Evolutionary conservation across 2,329 filamentous ascomycete species (phyloP).

Genomic region (Aspergillus carbonarius): DNA sequence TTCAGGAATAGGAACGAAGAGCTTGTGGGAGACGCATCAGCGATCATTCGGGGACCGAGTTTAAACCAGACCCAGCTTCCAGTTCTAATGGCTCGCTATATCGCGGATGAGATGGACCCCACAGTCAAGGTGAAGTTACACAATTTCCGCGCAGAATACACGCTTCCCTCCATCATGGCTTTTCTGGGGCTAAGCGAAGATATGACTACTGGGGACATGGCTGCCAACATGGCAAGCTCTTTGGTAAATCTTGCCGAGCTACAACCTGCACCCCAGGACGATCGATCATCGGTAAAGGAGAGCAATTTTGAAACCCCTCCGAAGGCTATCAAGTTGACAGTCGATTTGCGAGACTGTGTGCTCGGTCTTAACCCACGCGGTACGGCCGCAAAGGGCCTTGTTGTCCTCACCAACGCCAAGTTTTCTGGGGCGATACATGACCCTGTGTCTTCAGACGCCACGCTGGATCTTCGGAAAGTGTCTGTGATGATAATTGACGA

Average conservation of each 20-base stretch:
- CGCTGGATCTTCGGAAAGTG: slow-evolving; percentile 72
- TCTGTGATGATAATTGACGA: slow-evolving; percentile 83
- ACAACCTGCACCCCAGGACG: slow-evolving; percentile 25
- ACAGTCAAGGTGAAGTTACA: slow-evolving; percentile 83
- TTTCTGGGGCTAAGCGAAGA: slow-evolving; percentile 69
- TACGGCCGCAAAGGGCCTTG: slow-evolving; percentile 69
- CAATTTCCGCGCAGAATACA: slow-evolving; percentile 84
- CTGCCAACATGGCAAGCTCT: slow-evolving; percentile 73
- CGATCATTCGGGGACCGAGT: slow-evolving; percentile 26
- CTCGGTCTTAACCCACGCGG: slow-evolving; percentile 81
- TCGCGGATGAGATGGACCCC: slow-evolving; percentile 92
- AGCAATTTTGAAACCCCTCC: slow-evolving; percentile 25
- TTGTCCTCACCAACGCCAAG: slow-evolving; percentile 76
- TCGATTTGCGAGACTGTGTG: slow-evolving; percentile 78
- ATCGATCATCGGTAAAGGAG: slow-evolving; percentile 17
- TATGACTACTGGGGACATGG: slow-evolving; percentile 69
- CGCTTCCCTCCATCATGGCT: slow-evolving; percentile 78
- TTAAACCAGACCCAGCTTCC: slow-evolving; percentile 39
- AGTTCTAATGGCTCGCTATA: slow-evolving; percentile 82
- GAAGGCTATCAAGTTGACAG: slow-evolving; percentile 53
- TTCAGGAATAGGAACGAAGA: slow-evolving; percentile 68
- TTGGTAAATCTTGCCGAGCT: slow-evolving; percentile 73
- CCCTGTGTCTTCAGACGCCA: slow-evolving; percentile 62
- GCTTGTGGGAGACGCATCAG: slow-evolving; percentile 64
- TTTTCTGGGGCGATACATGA: slow-evolving; percentile 67